Evolutionary conservation across 2,329 filamentous ascomycete genomes (phyloP).

Genomic region (Byssochlamys sp.): DNA sequence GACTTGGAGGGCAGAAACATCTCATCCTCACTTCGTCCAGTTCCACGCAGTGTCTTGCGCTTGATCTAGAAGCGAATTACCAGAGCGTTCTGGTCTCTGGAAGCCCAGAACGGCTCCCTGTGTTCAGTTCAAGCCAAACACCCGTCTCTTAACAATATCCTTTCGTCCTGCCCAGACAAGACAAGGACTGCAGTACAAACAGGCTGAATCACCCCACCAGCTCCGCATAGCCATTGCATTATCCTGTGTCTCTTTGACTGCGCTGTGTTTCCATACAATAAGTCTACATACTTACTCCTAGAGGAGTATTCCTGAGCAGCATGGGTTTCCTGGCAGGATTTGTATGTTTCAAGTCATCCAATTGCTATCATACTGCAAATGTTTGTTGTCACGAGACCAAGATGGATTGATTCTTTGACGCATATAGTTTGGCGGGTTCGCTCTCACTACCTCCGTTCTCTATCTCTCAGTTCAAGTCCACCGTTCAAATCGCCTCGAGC

Average conservation of each 20-base stretch:
- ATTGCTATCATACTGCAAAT: not conserved
- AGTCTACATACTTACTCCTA: not conserved
- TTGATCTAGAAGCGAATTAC: not conserved
- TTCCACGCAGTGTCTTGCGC: not conserved
- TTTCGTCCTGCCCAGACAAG: no score
- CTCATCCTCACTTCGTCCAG: not conserved
- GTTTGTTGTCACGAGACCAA: not conserved
- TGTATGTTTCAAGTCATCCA: slow-evolving; percentile 41
- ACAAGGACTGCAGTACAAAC: not conserved
- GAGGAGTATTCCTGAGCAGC: slow-evolving; percentile 4
- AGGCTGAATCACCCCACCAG: not conserved
- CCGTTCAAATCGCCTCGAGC: slow-evolving; percentile 52
- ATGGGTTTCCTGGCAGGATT: slow-evolving; percentile 71
- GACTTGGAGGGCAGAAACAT: not conserved
- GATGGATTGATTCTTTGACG: not conserved
- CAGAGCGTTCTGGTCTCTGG: not conserved
- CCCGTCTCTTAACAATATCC: not conserved
- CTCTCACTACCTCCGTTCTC: slow-evolving; percentile 62
- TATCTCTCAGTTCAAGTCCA: slow-evolving; percentile 64
- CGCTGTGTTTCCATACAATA: not conserved
- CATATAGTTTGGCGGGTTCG: slow-evolving; percentile 62
- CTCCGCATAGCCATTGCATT: not conserved
- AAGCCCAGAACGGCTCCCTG: not conserved
- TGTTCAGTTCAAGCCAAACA: not conserved
- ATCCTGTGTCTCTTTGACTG: not conserved